A percentile compares a stretch with the other conserved stretches of the same genome.
phyloP scores from a whole-genome alignment of 192 early-diverging fungal genomes.

The Jimgerdemannia flammicorona region DNA sequence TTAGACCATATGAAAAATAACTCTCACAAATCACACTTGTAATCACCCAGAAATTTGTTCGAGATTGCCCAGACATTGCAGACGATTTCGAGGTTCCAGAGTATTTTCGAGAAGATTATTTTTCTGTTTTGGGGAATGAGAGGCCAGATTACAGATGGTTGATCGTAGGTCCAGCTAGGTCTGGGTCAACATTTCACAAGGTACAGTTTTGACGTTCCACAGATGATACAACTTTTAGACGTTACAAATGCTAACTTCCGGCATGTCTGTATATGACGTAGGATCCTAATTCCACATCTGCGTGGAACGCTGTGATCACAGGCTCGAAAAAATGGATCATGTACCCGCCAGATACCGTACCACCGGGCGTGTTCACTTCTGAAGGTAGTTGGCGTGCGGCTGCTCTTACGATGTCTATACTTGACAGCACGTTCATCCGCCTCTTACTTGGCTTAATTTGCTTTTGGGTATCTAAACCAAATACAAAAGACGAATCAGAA shows the following conservation, averaged over 20 bases:
- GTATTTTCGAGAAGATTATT: conserved; percentile 65
- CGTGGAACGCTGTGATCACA: conserved; percentile 70
- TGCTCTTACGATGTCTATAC: background rate
- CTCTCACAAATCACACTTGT: background rate
- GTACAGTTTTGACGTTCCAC: background rate
- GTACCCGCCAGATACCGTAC: conserved; percentile 61
- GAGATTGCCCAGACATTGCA: conserved; percentile 36
- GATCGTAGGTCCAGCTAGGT: conserved; percentile 62
- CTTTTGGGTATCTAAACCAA: background rate
- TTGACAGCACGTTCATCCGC: background rate
- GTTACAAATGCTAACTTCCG: background rate
- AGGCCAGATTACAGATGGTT: conserved; percentile 70
- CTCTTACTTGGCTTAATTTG: background rate
- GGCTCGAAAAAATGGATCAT: conserved; percentile 72
- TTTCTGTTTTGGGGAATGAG: conserved; percentile 46
- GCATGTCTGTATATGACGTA: background rate
- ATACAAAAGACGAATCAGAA: conserved; percentile 51
- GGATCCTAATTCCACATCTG: conserved; percentile 70
- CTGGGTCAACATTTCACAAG: conserved; percentile 67
- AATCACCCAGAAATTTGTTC: conserved; percentile 31
- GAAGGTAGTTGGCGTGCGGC: conserved; percentile 17
- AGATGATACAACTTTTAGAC: background rate
- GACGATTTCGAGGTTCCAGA: conserved; percentile 54
- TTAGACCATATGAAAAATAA: too few relatives aligned
- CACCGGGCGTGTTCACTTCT: conserved; percentile 65